Evolutionary conservation across 2,329 filamentous ascomycete genomes (phyloP).

Genomic region (Aspergillus sp.): DNA sequence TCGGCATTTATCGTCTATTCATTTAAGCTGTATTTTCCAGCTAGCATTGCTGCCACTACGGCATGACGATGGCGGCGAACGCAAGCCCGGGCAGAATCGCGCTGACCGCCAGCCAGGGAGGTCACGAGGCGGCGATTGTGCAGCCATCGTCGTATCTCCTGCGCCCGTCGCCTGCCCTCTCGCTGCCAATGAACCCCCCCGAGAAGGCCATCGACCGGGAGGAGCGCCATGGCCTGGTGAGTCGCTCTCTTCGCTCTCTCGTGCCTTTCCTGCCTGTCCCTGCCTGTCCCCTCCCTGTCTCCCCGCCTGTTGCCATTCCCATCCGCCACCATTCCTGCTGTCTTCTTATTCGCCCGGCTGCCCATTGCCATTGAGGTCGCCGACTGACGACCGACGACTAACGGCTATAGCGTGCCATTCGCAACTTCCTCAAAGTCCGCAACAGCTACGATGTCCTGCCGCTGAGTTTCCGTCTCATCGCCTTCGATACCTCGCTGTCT

Average conservation of each 20-base stretch:
- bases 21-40: too few relatives aligned
- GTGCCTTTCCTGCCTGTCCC: constrained; percentile 4
- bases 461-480: constrained; percentile 87
- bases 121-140: constrained; percentile 40
- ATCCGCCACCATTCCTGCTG: too few relatives aligned
- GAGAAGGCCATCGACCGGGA: constrained; percentile 41
- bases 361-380: constrained; percentile 7
- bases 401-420: constrained; percentile 72
- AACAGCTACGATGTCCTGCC: constrained; percentile 97
- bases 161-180: constrained; percentile 29
- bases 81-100: background rate
- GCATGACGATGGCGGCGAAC: background rate
- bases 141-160: constrained; percentile 41
- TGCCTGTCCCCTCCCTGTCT: too few relatives aligned
- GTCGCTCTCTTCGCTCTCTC: constrained; percentile 11
- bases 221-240: constrained; percentile 42
- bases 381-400: too few relatives aligned
- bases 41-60: too few relatives aligned
- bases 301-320: too few relatives aligned
- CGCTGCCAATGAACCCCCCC: constrained; percentile 32
- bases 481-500: constrained; percentile 87
- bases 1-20: too few relatives aligned
- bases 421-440: constrained; percentile 90
- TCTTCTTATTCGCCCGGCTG: constrained; percentile 1
- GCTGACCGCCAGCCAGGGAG: constrained; percentile 3